Conservation (phyloP, 257 asterid species). For the Lycium ferocissimum region DNA sequence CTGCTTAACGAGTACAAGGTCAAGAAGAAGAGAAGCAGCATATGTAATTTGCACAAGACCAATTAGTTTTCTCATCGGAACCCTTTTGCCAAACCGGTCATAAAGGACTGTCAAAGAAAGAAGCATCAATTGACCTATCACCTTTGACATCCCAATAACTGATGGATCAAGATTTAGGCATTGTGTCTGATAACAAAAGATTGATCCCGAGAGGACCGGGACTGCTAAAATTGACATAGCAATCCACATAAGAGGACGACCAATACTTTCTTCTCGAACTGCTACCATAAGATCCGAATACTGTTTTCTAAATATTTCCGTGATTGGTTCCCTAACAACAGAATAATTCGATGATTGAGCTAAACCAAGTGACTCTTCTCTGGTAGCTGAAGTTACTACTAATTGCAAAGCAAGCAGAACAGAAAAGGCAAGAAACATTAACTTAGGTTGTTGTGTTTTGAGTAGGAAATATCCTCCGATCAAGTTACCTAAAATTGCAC, state of each 20-base stretch:
- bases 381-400: conserved; percentile 53
- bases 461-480: conserved; percentile 73
- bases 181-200: conserved; percentile 89
- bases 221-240: conserved; percentile 60
- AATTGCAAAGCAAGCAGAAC: conserved; percentile 67
- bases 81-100: conserved; percentile 56
- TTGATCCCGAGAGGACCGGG: conserved; percentile 78
- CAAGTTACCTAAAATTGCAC: conserved; percentile 82
- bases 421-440: conserved; percentile 76
- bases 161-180: conserved; percentile 70
- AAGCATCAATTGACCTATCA: conserved; percentile 80
- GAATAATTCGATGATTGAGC: conserved; percentile 40
- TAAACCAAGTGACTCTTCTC: conserved; percentile 74
- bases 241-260: conserved; percentile 67
- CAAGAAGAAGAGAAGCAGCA: conserved; percentile 78
- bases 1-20: conserved; percentile 71
- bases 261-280: conserved; percentile 58
- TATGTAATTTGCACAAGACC: conserved; percentile 53
- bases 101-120: conserved; percentile 62
- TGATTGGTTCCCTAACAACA: conserved; percentile 44
- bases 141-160: conserved; percentile 82
- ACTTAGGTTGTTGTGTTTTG: conserved; percentile 58
- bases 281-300: conserved; percentile 62
- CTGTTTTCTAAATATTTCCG: conserved; percentile 53
- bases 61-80: conserved; percentile 65